Evolutionary conservation across 2,329 filamentous ascomycete species (phyloP), one percentile per base, ranked within the genome.

Genomic region (Elsinoe fawcettii): DNA sequence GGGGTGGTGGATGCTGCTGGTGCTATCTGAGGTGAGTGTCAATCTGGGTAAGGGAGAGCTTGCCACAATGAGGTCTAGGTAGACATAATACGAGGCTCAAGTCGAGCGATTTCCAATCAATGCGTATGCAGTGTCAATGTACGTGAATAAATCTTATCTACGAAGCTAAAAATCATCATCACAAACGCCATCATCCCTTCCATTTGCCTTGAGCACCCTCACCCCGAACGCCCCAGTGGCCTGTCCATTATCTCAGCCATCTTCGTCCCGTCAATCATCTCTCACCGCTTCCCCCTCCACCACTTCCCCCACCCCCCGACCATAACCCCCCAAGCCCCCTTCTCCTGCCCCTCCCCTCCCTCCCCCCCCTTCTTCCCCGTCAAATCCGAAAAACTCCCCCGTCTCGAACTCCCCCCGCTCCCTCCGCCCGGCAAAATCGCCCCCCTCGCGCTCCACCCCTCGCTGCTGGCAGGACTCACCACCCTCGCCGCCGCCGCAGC

Each of bases 1-100:
- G 80, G 78, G 4, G 34, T 78, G 74, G 18, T 55, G 76, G 61
- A 53, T 23, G 49, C 49, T 11, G 49, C 49, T 14, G 18, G 3
- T 20, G 30, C 30, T 2, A 53, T 53, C 18, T 53, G 39, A 12
- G 16, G 14, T n/a, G n/a, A n/a, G n/a, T n/a, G n/a, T n/a, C n/a
- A n/a, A n/a, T n/a, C n/a, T n/a, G n/a, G n/a, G 22, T 8, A 22
- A 32, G 25, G 5, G 16, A 51, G 3, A 20, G 16, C 14, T 34
- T 18, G n/a, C n/a, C n/a, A n/a, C n/a, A n/a, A n/a, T n/a, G n/a
- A n/a, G n/a, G n/a, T 36, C 11, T 3, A 34, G 22, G n/a, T 23
- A 16, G 25, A 16, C 20, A 12, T 23, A 34, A 36, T 16, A 7
- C 14, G 11, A 16, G 23, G 47, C 27, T 30, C 27, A 9, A 5